A percentile compares a stretch with the other conserved stretches of the same genome.
Evolutionary conservation across 768 basidiomycete species (phyloP).

Genomic region (Trichaptum fuscoviolaceum): DNA sequence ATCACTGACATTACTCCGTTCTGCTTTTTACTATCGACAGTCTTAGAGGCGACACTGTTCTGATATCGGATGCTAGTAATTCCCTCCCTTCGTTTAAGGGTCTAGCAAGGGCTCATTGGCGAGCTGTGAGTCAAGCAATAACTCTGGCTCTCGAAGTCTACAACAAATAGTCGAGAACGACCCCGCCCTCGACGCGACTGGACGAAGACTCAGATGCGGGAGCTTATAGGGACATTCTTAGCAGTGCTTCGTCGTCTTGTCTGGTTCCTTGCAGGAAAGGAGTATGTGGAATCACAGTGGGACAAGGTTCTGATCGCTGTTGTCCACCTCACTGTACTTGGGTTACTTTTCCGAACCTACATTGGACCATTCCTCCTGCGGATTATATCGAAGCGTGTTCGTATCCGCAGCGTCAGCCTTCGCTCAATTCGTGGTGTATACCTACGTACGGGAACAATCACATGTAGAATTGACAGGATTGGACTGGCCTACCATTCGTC

Average conservation of each 20-base stretch:
- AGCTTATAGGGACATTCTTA: not conserved
- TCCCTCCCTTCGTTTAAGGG: not conserved
- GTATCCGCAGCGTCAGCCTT: conserved; percentile 67
- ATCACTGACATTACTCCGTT: too few relatives aligned
- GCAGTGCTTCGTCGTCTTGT: not conserved
- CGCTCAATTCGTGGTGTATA: conserved; percentile 76
- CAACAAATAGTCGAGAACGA: not conserved
- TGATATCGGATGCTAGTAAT: not conserved
- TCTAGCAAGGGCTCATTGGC: not conserved
- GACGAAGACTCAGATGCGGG: not conserved
- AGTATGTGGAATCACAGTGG: not conserved
- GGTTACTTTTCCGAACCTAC: conserved; percentile 57
- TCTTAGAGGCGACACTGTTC: not conserved
- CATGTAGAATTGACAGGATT: conserved; percentile 64
- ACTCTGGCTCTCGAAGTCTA: not conserved
- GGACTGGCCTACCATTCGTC: conserved; percentile 50
- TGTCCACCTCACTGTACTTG: conserved; percentile 7
- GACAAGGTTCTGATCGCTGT: not conserved
- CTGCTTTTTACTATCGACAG: too few relatives aligned
- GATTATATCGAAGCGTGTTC: conserved; percentile 52
- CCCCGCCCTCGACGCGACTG: not conserved
- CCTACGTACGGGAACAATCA: conserved; percentile 48
- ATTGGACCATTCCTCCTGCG: conserved; percentile 60
- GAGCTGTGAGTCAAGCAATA: not conserved
- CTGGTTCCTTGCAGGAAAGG: not conserved